These are phyloP conservation scores for Capsicum pubescens DNA, from an alignment of 257 asterid genomes.

Conservation along the genomic window DNA sequence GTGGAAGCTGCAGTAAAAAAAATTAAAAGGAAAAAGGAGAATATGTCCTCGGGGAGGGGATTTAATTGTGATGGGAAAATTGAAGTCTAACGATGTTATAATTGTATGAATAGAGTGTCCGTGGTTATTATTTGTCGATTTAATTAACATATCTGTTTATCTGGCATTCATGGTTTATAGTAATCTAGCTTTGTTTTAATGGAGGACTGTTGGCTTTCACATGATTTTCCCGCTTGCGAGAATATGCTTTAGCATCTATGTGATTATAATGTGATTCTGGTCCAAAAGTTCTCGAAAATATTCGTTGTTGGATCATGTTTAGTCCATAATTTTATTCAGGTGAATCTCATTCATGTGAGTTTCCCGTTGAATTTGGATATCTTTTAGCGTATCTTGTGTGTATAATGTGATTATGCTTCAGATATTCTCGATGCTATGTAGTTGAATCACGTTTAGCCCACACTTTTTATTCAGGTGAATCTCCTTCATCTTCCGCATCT, in stretches of 20 bases:
- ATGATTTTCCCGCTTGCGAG: neutral
- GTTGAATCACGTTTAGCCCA: constrained; percentile 34
- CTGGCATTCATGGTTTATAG: neutral
- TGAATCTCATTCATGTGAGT: constrained; percentile 68
- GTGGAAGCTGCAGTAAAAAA: neutral
- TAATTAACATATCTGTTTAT: constrained; percentile 15
- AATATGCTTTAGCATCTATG: constrained; percentile 6
- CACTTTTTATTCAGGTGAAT: constrained; percentile 69
- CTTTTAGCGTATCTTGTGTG: neutral
- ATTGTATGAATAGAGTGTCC: neutral
- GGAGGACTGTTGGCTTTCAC: constrained; percentile 47
- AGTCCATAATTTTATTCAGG: constrained; percentile 49
- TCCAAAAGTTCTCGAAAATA: neutral
- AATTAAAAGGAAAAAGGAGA: neutral
- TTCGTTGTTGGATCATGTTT: constrained; percentile 33
- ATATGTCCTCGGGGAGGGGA: neutral
- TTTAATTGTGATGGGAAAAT: neutral
- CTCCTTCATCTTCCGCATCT: constrained; percentile 96
- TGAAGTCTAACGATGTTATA: neutral
- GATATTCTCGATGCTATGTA: constrained; percentile 21
- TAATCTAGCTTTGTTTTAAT: constrained; percentile 10
- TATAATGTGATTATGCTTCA: constrained; percentile 2
- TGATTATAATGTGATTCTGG: neutral
- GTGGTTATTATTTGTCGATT: neutral
- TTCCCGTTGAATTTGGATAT: constrained; percentile 21